Evolutionary conservation across 306 rosid species (phyloP), one percentile per base, ranked within the genome.

Genomic region (Malus fusca): DNA sequence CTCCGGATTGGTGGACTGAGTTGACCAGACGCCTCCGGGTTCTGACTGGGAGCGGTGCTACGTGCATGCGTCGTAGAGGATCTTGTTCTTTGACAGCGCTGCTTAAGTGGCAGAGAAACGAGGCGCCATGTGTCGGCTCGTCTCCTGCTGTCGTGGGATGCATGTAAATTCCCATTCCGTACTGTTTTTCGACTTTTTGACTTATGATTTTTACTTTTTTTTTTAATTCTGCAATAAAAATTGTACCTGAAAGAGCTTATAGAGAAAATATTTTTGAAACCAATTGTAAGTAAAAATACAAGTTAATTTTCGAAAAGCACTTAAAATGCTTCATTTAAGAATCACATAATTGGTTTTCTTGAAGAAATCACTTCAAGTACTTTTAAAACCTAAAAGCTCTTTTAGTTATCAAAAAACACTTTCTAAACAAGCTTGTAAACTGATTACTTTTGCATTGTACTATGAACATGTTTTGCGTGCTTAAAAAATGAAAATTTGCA

Each of bases 241-340:
- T 26, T 17, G 66, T 28, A 13, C 3, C 21, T 1, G 35, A 4
- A 63, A 28, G 2, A 6, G 8, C 0, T 33, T 5, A 5, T 5
- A 5, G 0, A 33, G 1, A 1, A 33, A 35, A 35, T 35, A 5
- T 1, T 35, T 35, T 35, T 35, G 0, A 35, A 35, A 6, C 0
- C 8, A 35, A 6, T 35, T 6, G 2, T 35, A 7, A 7, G 2
- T 35, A 6, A 35, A 33, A 35, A 35, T 35, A 0, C 0, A 35
- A 35, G 2, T 37, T 7, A 37, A 37, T 1, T 0, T 37, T 37
- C 0, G 0, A 37, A 37, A 37, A 37, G 0, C 2, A 37, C 10
- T 37, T 37, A 7, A 6, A 37, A 2, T 2, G 2, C 0, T 37
- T 37, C 0, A 0, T 37, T 37, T 0, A 37, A 37, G 2, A 6